Evolutionary conservation across 1,139 yeast genomes (phyloP), one percentile per base, ranked within the genome.

Genomic region (Suhomyces choctaworum): DNA sequence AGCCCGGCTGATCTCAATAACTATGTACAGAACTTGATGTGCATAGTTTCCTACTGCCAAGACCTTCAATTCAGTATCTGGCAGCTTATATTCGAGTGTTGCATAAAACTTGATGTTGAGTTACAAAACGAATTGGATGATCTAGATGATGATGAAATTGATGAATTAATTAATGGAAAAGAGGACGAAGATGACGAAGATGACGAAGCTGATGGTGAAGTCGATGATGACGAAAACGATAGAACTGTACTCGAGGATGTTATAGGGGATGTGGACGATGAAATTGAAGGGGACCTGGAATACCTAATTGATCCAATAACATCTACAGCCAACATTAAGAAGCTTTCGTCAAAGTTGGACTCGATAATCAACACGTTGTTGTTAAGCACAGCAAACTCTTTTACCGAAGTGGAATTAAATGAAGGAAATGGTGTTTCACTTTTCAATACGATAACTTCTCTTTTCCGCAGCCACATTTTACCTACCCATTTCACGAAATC

Each of bases 401-500:
- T 84, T 47, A 73, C 78, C 2, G 54, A 64, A 4, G 78, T 76
- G 25, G 71, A 73, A 29, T 54, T 83, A 21, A 69, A 69, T 37
- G 63, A 73, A 23, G 88, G 89, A 5, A 76, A 75, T 38, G 89
- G 90, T 2, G 76, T 87, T n/a, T 64, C 71, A n/a, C 64, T 86
- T 20, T 90, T 82, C 64, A 82, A 83, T 48, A 82, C 87, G 6
- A 67, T 92, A 35, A 76, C 84, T 1, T 78, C 92, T 2, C 66
- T 86, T 23, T 92, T 92, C 70, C 82, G 81, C 52, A 74, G 88
- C 3, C 94, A 86, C 49, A 76, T 92, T 29, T 66, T 92, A 39
- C 95, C 97, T 11, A 92, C 99, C 1, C 96, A 90, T 60, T 85
- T 87, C 57, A 90, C 97, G 8, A 80, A 88, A 51, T 84, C 90